These are phyloP conservation scores for Diaporthe sp. DNA, from an alignment of 2,329 filamentous ascomycete species.

Conservation along the genomic window DNA sequence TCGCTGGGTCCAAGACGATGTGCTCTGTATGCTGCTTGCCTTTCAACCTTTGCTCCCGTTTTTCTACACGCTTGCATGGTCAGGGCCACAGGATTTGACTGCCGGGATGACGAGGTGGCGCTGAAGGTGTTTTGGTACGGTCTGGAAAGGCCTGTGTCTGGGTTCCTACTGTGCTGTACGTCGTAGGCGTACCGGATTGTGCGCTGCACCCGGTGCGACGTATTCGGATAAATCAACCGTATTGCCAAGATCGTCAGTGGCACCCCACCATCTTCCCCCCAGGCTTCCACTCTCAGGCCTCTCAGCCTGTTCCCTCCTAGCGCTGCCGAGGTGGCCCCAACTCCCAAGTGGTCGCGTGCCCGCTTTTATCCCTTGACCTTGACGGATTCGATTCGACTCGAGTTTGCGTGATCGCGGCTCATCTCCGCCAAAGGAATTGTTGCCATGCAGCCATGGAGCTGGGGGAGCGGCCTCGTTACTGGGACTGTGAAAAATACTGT, in stretches of 20 bases:
- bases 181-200: neutral
- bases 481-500: neutral
- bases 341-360: constrained; percentile 15
- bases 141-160: neutral
- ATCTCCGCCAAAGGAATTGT: constrained; percentile 15
- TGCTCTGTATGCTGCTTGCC: neutral
- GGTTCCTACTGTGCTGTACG: neutral
- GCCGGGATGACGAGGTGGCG: constrained; percentile 1
- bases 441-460: neutral
- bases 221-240: neutral
- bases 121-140: neutral
- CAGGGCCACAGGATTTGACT: neutral
- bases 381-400: neutral
- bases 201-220: neutral
- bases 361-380: constrained; percentile 21
- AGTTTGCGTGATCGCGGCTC: constrained; percentile 26
- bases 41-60: neutral
- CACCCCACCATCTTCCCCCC: neutral
- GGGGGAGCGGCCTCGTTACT: neutral
- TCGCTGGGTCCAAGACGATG: no score
- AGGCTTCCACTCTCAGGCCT: neutral
- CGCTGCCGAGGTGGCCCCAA: constrained; percentile 14
- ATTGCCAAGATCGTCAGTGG: constrained; percentile 1
- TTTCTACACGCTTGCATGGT: neutral
- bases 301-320: neutral